These are phyloP conservation scores for Cryptococcus neoformans DNA, from an alignment of 1,284 basidiomycete species.

Conservation along the genomic window DNA sequence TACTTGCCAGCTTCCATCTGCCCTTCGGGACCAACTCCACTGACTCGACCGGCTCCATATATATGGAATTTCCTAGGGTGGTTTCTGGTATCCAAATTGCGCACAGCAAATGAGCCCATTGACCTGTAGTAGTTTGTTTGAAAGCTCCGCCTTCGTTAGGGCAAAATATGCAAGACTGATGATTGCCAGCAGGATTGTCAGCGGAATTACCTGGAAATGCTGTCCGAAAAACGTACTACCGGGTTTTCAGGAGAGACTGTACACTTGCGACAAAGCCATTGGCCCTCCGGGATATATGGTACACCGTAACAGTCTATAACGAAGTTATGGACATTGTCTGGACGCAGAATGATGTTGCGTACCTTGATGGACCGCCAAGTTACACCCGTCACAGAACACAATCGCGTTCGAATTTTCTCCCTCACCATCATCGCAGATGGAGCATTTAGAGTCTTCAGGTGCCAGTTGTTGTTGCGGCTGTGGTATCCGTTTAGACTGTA, in stretches of 20 bases:
- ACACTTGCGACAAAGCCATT: conserved; percentile 99
- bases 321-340: neutral
- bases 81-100: conserved; percentile 99
- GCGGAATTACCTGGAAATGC: no score
- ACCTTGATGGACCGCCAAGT: conserved; percentile 98
- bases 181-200: neutral
- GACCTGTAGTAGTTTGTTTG: conserved; percentile 90
- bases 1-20: conserved; percentile 85
- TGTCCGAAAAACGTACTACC: conserved; percentile 62
- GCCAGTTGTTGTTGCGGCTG: conserved; percentile 75
- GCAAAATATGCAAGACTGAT: conserved; percentile 84
- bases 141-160: conserved; percentile 97
- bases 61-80: conserved; percentile 87
- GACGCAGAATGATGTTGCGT: conserved; percentile 18
- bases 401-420: conserved; percentile 99
- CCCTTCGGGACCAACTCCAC: conserved; percentile 84
- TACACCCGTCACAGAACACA: conserved; percentile 99
- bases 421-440: conserved; percentile 96
- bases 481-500: conserved; percentile 82
- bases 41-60: conserved; percentile 98
- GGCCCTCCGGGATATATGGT: conserved; percentile 98
- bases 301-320: conserved; percentile 93
- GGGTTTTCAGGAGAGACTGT: conserved; percentile 96
- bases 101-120: conserved; percentile 96
- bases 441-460: conserved; percentile 91